These are phyloP conservation scores for Coriaria nepalensis DNA, from an alignment of 306 rosid genomes.

Conservation along the genomic window DNA sequence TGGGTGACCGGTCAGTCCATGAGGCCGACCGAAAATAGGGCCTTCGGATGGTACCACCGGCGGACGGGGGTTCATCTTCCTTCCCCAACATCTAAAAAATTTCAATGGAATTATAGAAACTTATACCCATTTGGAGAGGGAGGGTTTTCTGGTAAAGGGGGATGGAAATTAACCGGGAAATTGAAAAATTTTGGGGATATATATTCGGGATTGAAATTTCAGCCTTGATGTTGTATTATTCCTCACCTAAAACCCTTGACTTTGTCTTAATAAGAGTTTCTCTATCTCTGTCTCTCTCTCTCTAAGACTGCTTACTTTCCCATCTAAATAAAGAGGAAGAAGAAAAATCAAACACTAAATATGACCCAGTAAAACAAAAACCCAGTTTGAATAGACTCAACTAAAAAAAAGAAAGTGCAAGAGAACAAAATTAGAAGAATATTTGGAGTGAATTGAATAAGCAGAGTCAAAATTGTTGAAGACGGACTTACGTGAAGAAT, in stretches of 20 bases:
- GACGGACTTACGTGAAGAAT: constrained; percentile 24
- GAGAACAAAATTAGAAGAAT: background rate
- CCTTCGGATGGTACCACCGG: constrained; percentile 25
- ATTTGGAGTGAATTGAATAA: background rate
- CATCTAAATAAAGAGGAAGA: constrained; percentile 15
- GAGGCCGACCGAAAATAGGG: constrained; percentile 58
- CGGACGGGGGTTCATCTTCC: constrained; percentile 26
- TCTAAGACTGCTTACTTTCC: constrained; percentile 8
- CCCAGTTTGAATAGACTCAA: constrained; percentile 14
- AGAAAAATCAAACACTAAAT: constrained; percentile 34
- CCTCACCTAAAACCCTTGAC: constrained; percentile 74
- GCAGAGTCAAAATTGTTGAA: constrained; percentile 17
- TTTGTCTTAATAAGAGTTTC: constrained; percentile 6
- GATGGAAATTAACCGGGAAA: constrained; percentile 2
- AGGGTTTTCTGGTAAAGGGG: constrained; percentile 22
- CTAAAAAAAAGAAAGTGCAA: constrained; percentile 6
- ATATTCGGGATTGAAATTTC: constrained; percentile 25
- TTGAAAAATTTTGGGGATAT: constrained; percentile 14
- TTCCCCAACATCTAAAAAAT: constrained; percentile 38
- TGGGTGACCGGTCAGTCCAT: constrained; percentile 68
- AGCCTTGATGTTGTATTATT: constrained; percentile 3
- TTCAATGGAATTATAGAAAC: constrained; percentile 10
- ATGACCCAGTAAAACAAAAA: constrained; percentile 27
- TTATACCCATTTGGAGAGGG: constrained; percentile 26
- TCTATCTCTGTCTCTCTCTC: constrained; percentile 19